Evolutionary conservation across 2,329 filamentous ascomycete genomes (phyloP).

Genomic region (Trichoderma sp.): DNA sequence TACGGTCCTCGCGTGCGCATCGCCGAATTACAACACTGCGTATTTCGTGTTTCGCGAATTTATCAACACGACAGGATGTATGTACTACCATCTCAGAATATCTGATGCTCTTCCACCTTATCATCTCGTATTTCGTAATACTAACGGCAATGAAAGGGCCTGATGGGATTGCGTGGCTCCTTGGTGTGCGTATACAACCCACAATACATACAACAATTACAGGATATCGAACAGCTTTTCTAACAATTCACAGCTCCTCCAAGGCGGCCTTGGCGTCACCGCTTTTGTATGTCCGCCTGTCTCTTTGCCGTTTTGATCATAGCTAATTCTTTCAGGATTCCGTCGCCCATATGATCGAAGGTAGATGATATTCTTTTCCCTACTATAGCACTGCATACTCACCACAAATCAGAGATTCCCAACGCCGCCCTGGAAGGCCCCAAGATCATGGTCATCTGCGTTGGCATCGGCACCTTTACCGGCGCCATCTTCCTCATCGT

Average conservation of each 20-base stretch:
- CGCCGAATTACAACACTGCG: slow-evolving; percentile 56
- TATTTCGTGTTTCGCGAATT: slow-evolving; percentile 38
- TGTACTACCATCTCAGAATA: not conserved
- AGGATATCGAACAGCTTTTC: not conserved
- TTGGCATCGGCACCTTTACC: slow-evolving; percentile 62
- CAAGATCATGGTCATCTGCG: slow-evolving; percentile 54
- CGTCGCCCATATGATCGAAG: slow-evolving; percentile 41
- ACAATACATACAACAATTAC: not conserved
- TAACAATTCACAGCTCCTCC: slow-evolving; percentile 31
- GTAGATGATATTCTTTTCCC: not conserved
- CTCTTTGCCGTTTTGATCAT: not conserved
- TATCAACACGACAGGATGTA: slow-evolving; percentile 38
- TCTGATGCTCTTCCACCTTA: no score
- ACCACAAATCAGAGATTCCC: slow-evolving; percentile 33
- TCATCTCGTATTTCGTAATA: no score
- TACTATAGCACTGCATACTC: not conserved
- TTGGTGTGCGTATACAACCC: slow-evolving; percentile 30
- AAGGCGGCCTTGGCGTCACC: slow-evolving; percentile 38
- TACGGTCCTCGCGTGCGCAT: slow-evolving; percentile 64
- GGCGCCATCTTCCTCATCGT: slow-evolving; percentile 64
- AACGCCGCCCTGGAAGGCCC: slow-evolving; percentile 36
- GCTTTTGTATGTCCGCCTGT: slow-evolving; percentile 32
- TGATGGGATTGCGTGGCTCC: slow-evolving; percentile 39
- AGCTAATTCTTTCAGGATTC: slow-evolving; percentile 31
- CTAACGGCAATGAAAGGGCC: slow-evolving; percentile 29